Evolutionary conservation across 2,329 filamentous ascomycete species (phyloP).

Genomic region (Coniochaeta sp.): DNA sequence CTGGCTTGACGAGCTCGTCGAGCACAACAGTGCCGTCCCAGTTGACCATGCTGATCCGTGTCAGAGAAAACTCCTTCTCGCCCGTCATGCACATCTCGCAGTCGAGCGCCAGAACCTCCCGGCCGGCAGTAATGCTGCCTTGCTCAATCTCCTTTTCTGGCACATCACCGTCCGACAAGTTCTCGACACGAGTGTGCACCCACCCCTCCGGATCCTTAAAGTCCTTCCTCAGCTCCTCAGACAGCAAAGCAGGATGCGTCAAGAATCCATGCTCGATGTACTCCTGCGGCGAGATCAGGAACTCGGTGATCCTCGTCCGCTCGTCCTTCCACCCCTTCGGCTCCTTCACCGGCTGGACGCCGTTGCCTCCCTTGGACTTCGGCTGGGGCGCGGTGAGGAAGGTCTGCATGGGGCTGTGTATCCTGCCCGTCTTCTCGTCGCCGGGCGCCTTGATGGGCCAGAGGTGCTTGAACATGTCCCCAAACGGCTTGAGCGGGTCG

Average conservation of each 20-base stretch:
- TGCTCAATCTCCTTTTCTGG: slow-evolving; percentile 66
- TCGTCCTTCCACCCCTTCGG: slow-evolving; percentile 64
- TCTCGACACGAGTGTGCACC: slow-evolving; percentile 69
- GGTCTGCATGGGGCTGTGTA: slow-evolving; percentile 81
- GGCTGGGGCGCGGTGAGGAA: slow-evolving; percentile 72
- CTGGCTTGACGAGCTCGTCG: slow-evolving; percentile 88
- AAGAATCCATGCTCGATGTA: slow-evolving; percentile 78
- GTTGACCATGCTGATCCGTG: slow-evolving; percentile 76
- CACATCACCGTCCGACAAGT: slow-evolving; percentile 58
- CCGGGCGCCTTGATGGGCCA: slow-evolving; percentile 88
- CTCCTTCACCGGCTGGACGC: slow-evolving; percentile 54
- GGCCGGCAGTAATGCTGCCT: slow-evolving; percentile 77
- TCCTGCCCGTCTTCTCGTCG: slow-evolving; percentile 69
- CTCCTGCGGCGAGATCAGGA: slow-evolving; percentile 65
- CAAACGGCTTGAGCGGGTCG: slow-evolving; percentile 55
- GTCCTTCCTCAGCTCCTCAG: slow-evolving; percentile 46
- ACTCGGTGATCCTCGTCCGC: slow-evolving; percentile 75
- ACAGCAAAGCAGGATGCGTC: slow-evolving; percentile 71
- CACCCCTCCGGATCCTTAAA: slow-evolving; percentile 62
- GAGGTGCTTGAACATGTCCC: slow-evolving; percentile 76
- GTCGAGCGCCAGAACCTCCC: slow-evolving; percentile 74
- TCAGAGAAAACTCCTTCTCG: slow-evolving; percentile 72
- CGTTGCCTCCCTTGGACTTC: slow-evolving; percentile 61
- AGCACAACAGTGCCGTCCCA: slow-evolving; percentile 81
- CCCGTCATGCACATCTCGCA: slow-evolving; percentile 97